Conservation (phyloP, 768 basidiomycete genomes). For the Exidia glandulosa region DNA sequence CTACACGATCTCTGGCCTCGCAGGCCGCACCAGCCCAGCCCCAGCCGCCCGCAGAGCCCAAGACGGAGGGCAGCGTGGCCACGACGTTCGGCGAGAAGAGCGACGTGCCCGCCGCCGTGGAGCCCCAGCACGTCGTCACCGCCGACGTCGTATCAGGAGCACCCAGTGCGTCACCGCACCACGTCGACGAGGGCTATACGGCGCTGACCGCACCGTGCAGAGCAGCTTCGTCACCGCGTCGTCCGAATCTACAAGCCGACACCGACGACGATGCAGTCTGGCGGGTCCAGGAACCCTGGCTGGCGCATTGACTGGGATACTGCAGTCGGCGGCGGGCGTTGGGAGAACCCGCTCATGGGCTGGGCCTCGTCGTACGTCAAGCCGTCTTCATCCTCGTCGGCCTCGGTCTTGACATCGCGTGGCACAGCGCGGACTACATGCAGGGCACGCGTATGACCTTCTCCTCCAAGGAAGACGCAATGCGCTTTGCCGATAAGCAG, state of each 20-base stretch:
- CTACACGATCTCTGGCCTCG: background rate
- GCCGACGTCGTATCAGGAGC: conserved; percentile 83
- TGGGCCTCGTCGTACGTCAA: conserved; percentile 81
- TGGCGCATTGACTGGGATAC: conserved; percentile 96
- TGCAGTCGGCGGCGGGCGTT: conserved; percentile 78
- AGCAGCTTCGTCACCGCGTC: conserved; percentile 71
- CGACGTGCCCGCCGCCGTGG: background rate
- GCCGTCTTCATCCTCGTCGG: background rate
- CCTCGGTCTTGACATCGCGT: background rate
- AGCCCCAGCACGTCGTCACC: conserved; percentile 38
- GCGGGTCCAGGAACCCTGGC: conserved; percentile 68
- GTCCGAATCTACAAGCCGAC: conserved; percentile 92
- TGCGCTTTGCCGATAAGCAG: conserved; percentile 96
- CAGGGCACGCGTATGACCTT: conserved; percentile 81
- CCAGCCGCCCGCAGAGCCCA: background rate
- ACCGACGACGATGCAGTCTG: conserved; percentile 92
- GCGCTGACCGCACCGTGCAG: conserved; percentile 30
- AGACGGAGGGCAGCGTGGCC: background rate
- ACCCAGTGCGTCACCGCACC: conserved; percentile 42
- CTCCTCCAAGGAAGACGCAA: conserved; percentile 77
- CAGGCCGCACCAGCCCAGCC: background rate
- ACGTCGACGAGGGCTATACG: background rate
- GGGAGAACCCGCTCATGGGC: conserved; percentile 98
- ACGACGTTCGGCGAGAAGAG: background rate
- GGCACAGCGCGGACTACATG: conserved; percentile 87